These are phyloP conservation scores for Camellia sinensis DNA, from an alignment of 148 eudicot genomes.

Conservation along the genomic window DNA sequence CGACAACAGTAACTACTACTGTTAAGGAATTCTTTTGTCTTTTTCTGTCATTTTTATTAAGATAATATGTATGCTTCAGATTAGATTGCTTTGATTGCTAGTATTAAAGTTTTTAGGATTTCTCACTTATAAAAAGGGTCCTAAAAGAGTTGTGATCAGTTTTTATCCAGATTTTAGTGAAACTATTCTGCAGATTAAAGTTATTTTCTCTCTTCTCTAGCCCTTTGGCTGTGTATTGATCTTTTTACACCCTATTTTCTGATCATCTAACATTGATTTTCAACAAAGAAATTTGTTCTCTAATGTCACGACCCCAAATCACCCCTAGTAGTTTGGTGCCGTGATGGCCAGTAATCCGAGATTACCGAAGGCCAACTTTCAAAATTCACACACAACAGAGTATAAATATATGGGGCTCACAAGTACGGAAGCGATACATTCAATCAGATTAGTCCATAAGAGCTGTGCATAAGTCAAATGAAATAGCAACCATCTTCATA, in stretches of 20 bases:
- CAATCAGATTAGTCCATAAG: too few relatives aligned
- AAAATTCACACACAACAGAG: too few relatives aligned
- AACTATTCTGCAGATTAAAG: not conserved
- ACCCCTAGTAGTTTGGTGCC: too few relatives aligned
- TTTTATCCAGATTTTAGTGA: too few relatives aligned
- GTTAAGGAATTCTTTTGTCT: not conserved
- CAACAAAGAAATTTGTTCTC: constrained; percentile 1
- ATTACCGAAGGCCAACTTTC: too few relatives aligned
- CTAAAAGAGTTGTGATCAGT: not conserved
- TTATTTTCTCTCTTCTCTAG: not conserved
- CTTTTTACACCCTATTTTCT: not conserved
- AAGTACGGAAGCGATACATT: too few relatives aligned
- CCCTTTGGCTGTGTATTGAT: not conserved
- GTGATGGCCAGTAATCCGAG: too few relatives aligned
- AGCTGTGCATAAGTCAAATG: too few relatives aligned
- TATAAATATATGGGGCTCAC: too few relatives aligned
- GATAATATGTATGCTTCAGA: not conserved
- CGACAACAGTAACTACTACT: not conserved
- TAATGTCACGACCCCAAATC: too few relatives aligned
- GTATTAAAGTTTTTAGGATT: not conserved
- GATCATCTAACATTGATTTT: not conserved
- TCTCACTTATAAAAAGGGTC: not conserved
- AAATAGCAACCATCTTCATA: too few relatives aligned
- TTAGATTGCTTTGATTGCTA: not conserved
- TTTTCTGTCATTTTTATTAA: not conserved